Evolutionary conservation across 176 grass and related monocot genomes (phyloP).

Genomic region (Phragmites australis): DNA sequence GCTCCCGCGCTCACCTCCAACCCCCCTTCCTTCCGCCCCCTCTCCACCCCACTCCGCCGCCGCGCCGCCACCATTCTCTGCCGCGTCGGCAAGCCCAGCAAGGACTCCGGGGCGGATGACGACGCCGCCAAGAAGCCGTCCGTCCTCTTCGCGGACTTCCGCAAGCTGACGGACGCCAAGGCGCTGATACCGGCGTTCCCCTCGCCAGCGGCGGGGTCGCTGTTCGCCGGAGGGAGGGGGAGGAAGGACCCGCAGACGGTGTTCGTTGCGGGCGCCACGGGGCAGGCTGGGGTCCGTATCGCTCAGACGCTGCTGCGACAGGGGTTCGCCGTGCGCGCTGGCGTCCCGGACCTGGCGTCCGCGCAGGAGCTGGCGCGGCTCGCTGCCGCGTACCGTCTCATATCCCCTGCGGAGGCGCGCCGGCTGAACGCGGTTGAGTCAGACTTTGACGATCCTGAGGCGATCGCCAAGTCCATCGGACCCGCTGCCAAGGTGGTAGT

Average conservation of each 20-base stretch:
- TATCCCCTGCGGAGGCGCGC: constrained; percentile 70
- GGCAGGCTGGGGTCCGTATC: constrained; percentile 72
- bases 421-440: constrained; percentile 76
- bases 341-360: constrained; percentile 66
- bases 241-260: constrained; percentile 75
- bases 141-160: constrained; percentile 58
- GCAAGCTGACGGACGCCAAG: constrained; percentile 54
- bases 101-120: constrained; percentile 41
- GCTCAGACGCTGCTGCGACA: constrained; percentile 73
- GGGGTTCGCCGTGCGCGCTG: constrained; percentile 75
- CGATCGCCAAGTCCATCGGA: constrained; percentile 93
- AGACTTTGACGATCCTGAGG: constrained; percentile 53
- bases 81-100: constrained; percentile 41
- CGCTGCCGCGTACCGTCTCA: constrained; percentile 64
- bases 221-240: constrained; percentile 45
- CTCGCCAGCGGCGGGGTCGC: constrained; percentile 33
- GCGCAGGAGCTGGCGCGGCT: constrained; percentile 84
- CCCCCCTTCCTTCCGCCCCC: constrained; percentile 61
- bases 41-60: constrained; percentile 39
- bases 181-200: constrained; percentile 65
- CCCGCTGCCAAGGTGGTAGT: constrained; percentile 87
- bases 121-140: constrained; percentile 50
- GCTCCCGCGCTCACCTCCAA: constrained; percentile 88
- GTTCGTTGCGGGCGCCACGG: constrained; percentile 87
- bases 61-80: constrained; percentile 40